Base-by-base conservation (phyloP, 208 protist genomes). In the Acanthamoeba divionensis region DNA sequence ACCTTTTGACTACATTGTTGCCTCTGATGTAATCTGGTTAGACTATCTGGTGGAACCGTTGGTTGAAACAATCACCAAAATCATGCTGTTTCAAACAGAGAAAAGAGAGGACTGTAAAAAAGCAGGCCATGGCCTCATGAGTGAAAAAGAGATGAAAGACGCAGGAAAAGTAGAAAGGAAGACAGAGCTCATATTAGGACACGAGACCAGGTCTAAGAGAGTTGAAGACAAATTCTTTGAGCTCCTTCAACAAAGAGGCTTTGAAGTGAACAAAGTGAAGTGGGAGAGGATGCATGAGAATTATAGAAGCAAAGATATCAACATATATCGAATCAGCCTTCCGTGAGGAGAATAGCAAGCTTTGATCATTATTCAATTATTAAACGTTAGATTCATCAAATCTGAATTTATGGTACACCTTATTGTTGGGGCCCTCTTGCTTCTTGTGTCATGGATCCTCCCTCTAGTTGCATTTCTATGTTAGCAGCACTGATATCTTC, bases 181-280 rank as follows among this genome's bases (percentile, higher is more conserved):
- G 12, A 12, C 63, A 13, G 75, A 86, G 54, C 60, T 86, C 75
- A 86, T 86, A 12, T 41, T 86, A 3, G 75, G 54, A 86, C 75
- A 86, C 29, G 75, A 86, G 44, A 86, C 75, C 54, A 29, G 75
- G 31, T 86, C 75, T 5, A 48, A 67, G 31, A 29, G 50, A 41
- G 75, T 86, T 12, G 75, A 86, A 41, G 54, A 65, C 21, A 86
- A 86, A 55, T 86, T 86, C 29, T 86, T 86, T 33, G 36, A 41
- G 21, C 7, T 66, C 7, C 60, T 86, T 48, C 31, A 63, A 8
- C 54, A 65, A 0, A 6, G 26, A 0, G 75, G 75, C 18, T 86
- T 86, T 24, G 47, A 50, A 29, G 15, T 65, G n/a, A 48, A 41
- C 8, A 24, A 36, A 7, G 75, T 86, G n/a, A 21, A 10, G 31